Evolutionary conservation across 1,284 basidiomycete genomes (phyloP), one percentile per base, ranked within the genome.

Genomic region (Clitocybe nebularis): DNA sequence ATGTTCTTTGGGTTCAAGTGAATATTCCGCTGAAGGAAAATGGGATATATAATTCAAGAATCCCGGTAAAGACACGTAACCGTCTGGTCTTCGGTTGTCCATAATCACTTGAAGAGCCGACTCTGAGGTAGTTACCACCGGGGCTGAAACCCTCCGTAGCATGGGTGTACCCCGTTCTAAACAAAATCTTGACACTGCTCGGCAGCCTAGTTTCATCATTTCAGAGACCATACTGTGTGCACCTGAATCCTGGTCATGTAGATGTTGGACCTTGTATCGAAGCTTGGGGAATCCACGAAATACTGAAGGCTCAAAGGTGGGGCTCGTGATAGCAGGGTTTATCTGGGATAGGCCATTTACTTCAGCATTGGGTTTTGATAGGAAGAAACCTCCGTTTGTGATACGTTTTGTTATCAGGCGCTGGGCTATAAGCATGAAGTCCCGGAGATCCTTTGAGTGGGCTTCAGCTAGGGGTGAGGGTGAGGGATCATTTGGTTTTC

Each of bases 161-260:
- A 82, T 71, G 0, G 87, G 81, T 14, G 97, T 52, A 3, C 69
- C 67, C 14, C 72, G 74, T 10, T 89, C 80, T 14, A 61, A 52
- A 41, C 80, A 81, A 64, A 88, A 94, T 24, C 67, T 66, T 11
- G 91, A 95, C 0, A 87, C 86, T 1, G 85, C 71, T 1, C 87
- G 78, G 43, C 84, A 84, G 0, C 91, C 92, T 8, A 88, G 59
- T 52, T 93, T 84, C 89, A 95, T 95, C 55, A 77, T 69, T 62
- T 97, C 93, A 0, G 84, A 71, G 4, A 99, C 81, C 36, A 93
- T 59, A 28, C 60, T 56, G 10, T 72, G 72, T 4, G 81, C 51
- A 8, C 79, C 78, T 1, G 29, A 26, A 17, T 71, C 69, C 3
- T 44, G 11, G 10, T 51, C 51, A 8, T 54, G 47, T 4, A 48